These are phyloP conservation scores for Noccaea caerulescens DNA, from an alignment of 345 rosid genomes.

Conservation along the genomic window DNA sequence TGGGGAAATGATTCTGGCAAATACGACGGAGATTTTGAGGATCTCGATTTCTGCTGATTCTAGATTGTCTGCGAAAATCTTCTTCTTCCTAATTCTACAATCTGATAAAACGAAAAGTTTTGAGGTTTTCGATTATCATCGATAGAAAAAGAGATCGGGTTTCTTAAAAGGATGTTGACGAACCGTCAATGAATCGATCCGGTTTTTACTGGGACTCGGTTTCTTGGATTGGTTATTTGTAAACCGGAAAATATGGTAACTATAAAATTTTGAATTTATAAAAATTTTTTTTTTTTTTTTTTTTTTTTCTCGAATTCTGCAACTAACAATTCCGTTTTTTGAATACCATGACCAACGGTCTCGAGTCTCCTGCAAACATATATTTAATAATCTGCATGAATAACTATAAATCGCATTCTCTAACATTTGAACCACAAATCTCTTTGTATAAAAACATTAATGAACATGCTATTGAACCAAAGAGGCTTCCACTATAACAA, in stretches of 20 bases:
- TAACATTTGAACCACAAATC: no score
- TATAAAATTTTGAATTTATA: no score
- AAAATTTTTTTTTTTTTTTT: no score
- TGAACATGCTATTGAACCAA: no score
- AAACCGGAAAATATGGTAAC: neutral
- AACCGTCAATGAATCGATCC: conserved; percentile 27
- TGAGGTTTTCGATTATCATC: neutral
- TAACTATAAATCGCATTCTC: no score
- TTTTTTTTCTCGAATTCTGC: no score
- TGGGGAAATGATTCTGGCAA: conserved; percentile 7
- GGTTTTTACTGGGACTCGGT: neutral
- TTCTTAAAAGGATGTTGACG: neutral
- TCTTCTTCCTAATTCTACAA: conserved; percentile 16
- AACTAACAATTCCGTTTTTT: no score
- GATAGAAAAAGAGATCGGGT: conserved; percentile 19
- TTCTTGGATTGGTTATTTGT: neutral
- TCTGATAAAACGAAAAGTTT: neutral
- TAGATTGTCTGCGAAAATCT: conserved; percentile 35
- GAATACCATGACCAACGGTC: no score
- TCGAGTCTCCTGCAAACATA: no score
- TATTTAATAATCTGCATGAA: no score
- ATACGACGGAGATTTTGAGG: neutral
- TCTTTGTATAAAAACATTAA: no score
- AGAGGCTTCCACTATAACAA: no score
- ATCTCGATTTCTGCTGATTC: conserved; percentile 24